A percentile compares a stretch with the other conserved stretches of the same genome.
Conservation (phyloP, 371 early-diverging fungal species). For the Entomophthora muscae region DNA sequence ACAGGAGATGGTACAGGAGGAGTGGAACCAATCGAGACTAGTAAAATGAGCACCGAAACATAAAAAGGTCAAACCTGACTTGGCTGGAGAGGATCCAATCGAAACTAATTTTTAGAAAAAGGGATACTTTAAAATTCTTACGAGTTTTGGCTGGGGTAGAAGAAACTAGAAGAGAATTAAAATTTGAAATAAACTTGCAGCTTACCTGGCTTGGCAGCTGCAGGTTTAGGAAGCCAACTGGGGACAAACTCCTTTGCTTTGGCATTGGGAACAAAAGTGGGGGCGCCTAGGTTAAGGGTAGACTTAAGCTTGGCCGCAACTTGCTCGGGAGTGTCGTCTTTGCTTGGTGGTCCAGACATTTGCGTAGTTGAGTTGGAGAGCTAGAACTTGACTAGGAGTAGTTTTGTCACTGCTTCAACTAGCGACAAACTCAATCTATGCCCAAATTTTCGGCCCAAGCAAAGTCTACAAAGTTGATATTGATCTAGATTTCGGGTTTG, state of each 20-base stretch:
- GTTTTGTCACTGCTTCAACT: no score
- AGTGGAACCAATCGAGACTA: slow-evolving; percentile 7
- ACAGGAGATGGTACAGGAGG: slow-evolving; percentile 8
- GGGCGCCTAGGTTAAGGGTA: slow-evolving; percentile 29
- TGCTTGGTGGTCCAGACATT: slow-evolving; percentile 6
- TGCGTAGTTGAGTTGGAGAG: no score
- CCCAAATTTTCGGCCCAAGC: no score
- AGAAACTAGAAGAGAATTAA: slow-evolving; percentile 13
- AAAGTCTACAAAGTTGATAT: no score
- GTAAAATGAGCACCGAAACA: neutral
- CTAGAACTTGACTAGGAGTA: no score
- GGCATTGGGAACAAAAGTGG: slow-evolving; percentile 26
- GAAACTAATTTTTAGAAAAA: slow-evolving; percentile 1
- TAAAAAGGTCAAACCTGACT: slow-evolving; percentile 12
- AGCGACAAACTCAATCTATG: no score
- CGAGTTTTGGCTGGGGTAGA: slow-evolving; percentile 14
- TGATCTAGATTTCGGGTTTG: no score
- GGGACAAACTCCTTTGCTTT: slow-evolving; percentile 23
- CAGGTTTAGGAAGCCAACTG: slow-evolving; percentile 17
- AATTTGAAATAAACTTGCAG: neutral
- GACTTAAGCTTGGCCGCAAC: slow-evolving; percentile 14
- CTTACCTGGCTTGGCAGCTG: slow-evolving; percentile 5
- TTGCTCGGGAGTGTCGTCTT: slow-evolving; percentile 9
- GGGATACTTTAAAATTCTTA: neutral
- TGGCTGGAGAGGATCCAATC: slow-evolving; percentile 3